Conservation (phyloP, 495 filamentous ascomycete genomes). For the Aspergillus campestris region DNA sequence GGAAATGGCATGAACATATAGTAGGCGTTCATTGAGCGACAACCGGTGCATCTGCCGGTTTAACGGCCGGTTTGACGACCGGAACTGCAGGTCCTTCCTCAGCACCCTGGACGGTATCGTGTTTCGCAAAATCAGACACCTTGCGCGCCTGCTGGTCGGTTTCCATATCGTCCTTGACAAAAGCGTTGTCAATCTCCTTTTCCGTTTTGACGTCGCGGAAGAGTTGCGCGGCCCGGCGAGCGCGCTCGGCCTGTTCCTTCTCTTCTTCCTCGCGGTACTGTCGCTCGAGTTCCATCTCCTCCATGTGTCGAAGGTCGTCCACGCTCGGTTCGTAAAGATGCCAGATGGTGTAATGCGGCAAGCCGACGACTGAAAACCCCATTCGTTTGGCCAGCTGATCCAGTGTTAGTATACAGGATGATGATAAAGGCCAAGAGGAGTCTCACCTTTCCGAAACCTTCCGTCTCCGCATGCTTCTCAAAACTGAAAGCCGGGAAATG, state of each 20-base stretch:
- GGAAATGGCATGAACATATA: too few species aligned
- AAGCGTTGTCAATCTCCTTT: constrained; percentile 77
- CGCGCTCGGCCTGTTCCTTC: constrained; percentile 54
- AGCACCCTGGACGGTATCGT: neutral
- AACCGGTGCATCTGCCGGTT: neutral
- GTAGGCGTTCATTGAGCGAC: neutral
- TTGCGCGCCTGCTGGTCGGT: constrained; percentile 35
- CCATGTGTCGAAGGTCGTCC: constrained; percentile 96
- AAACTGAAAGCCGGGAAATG: constrained; percentile 99
- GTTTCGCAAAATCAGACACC: constrained; percentile 5
- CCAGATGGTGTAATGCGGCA: constrained; percentile 99
- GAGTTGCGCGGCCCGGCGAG: constrained; percentile 11
- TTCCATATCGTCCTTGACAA: constrained; percentile 58
- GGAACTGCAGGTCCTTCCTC: constrained; percentile 3
- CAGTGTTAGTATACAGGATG: constrained; percentile 21
- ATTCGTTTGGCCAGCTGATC: constrained; percentile 90
- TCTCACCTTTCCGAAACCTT: constrained; percentile 94
- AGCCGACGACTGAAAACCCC: constrained; percentile 90
- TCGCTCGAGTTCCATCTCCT: constrained; percentile 83
- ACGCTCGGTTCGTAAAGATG: constrained; percentile 98
- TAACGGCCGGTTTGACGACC: neutral
- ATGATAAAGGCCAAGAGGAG: neutral
- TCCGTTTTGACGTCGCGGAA: constrained; percentile 61
- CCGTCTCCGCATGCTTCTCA: constrained; percentile 96
- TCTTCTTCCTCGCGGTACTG: constrained; percentile 65